Evolutionary conservation across 2,329 filamentous ascomycete genomes (phyloP), one percentile per base, ranked within the genome.

Genomic region (Sporothrix brunneoviolacea): DNA sequence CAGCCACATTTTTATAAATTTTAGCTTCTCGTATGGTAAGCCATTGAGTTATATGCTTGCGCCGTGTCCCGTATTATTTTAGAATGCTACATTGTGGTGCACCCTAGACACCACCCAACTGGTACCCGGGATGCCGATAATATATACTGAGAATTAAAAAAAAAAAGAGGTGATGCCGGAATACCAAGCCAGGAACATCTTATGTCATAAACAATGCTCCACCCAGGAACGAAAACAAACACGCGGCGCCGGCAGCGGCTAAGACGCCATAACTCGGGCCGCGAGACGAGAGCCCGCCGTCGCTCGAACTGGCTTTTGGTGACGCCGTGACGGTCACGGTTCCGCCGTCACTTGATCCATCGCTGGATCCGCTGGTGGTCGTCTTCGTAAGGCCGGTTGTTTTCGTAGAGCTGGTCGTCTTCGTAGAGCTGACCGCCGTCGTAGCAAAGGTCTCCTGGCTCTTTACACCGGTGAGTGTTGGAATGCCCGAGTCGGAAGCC

Each of bases 401-500:
- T 4, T 39, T 28, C 15, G 47, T 28, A 15, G 49, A 41, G 21
- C 36, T n/a, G 19, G 45, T 55, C 4, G 56, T 57, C 51, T 60
- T 28, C 15, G 47, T 28, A 15, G 49, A 41, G 21, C 36, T n/a
- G 19, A 43, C 55, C 4, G 56, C n/a, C n/a, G n/a, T n/a, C n/a
- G n/a, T n/a, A n/a, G n/a, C n/a, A n/a, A n/a, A n/a, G n/a, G n/a
- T 57, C 51, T 60, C 59, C 57, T 68, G 67, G 49, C 68, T 64
- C 33, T 61, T 60, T 48, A 75, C 72, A 48, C 76, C 76, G 21
- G 63, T 70, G 19, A 69, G 63, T 10, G 61, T 61, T 5, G 76
- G 73, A 15, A 80, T 62, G 5, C 63, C 60, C 10, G 62, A 65
- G 41, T 63, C 64, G 42, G 59, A 58, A 12, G 64, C 56, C n/a